These are phyloP conservation scores for Candida neerlandica DNA, from an alignment of 1,139 yeast species.

Conservation along the genomic window DNA sequence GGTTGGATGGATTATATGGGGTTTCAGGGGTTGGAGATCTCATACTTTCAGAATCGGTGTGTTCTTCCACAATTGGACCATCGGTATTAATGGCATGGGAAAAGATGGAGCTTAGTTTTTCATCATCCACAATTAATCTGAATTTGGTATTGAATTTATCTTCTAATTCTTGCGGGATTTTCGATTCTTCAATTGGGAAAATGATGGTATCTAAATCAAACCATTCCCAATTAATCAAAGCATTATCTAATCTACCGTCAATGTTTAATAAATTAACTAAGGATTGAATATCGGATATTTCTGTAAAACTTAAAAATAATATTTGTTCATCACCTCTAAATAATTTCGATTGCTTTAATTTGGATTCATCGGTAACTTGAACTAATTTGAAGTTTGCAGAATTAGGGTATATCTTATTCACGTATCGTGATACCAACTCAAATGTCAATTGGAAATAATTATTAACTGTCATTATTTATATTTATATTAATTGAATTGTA, in stretches of 20 bases:
- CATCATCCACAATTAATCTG: conserved; percentile 17
- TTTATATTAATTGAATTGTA: neutral
- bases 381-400: conserved; percentile 10
- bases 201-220: conserved; percentile 20
- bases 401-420: conserved; percentile 21
- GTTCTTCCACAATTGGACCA: conserved; percentile 17
- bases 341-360: conserved; percentile 17
- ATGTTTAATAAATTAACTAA: conserved; percentile 17
- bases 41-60: conserved; percentile 15
- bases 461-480: conserved; percentile 17
- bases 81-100: conserved; percentile 6
- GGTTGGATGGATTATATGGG: conserved; percentile 10
- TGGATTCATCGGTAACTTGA: conserved; percentile 13
- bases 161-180: conserved; percentile 28
- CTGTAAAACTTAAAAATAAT: conserved; percentile 17
- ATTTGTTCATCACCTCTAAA: conserved; percentile 14
- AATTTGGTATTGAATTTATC: conserved; percentile 24
- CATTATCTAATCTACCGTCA: conserved; percentile 22
- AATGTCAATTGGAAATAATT: conserved; percentile 29
- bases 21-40: conserved; percentile 15
- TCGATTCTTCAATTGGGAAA: conserved; percentile 29
- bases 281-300: conserved; percentile 15
- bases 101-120: conserved; percentile 17
- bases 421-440: conserved; percentile 28
- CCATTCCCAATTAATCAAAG: conserved; percentile 29